Base-by-base conservation (phyloP, 2,329 filamentous ascomycete genomes). In the Pestalotiopsis sp. region DNA sequence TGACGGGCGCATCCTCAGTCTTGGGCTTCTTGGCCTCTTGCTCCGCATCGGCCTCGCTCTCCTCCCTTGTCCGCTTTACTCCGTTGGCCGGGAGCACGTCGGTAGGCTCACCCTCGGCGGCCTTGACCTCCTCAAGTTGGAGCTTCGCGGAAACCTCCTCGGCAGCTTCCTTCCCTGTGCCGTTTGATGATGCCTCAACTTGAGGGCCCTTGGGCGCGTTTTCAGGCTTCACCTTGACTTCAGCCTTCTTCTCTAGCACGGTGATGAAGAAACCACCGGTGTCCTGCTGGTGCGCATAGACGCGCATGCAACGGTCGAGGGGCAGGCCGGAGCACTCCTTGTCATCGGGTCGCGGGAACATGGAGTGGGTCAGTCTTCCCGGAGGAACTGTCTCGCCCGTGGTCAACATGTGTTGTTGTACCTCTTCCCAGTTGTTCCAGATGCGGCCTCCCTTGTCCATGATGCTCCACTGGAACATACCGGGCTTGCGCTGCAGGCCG, bases 191-290 rank as follows among this genome's bases (percentile, higher is more conserved):
- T 56, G 69, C 72, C 11, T 69, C 67, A 22, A 60, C 69, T n/a
- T 71, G 35, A 75, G 86, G 87, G 66, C 81, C 77, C 67, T 68
- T 66, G 4, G 85, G 83, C 4, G 87, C 85, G n/a, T 9, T 14
- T 79, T 96, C 92, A 24, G 90, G 90, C 78, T 88, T 92, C 9
- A 90, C 91, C 77, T 88, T 92, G 78, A 97, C 94, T 72, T 98
- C 96, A 30, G 89, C 87, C 78, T 91, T 91, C 86, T 99, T 99
- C 83, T 98, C 92, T 20, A 99, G 82, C 0, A 98, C 94, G 0
- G 94, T 92, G 77, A 99, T 98, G 83, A 99, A 99, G 85, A 99
- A 99, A 24, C 92, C 95, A 67, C 96, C 96, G 3, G 96, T 99
- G 75, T 99, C 94, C 80, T 99, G 96, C 76, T 94, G 87, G 79